Evolutionary conservation across 2,329 filamentous ascomycete species (phyloP), one percentile per base, ranked within the genome.

Genomic region (Ceratocystis harringtonii): DNA sequence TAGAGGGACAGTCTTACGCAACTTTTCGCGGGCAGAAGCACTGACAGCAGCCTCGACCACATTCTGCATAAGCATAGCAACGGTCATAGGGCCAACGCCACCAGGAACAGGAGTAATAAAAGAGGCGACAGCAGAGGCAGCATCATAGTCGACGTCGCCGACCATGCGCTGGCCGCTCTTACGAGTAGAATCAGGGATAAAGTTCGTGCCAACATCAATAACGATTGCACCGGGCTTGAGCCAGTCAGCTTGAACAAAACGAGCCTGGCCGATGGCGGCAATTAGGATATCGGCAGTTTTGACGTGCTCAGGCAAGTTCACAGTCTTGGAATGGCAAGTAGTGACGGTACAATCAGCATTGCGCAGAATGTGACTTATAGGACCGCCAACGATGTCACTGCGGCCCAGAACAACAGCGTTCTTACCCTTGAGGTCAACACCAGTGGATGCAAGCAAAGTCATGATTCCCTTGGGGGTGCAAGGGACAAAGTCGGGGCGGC

Each of bases 391-490:
- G 72, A 99, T 99, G 74, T 99, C 92, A 75, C 92, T 97, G 67
- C 94, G 84, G 61, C 94, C 94, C 62, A 99, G 80, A 17, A 99
- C 92, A 1, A 97, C 92, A 43, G 94, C 94, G 70, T 92, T 87
- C 81, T 97, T 97, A 70, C 94, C 94, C 64, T 82, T 83, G 64
- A 94, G 79, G 65, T 95, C 84, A 50, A 99, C 84, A 6, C 91
- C 92, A 22, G 87, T 85, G 75, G 94, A 89, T 73, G 90, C 77
- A 67, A 99, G 80, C 70, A 99, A 81, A 52, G 89, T 88, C 92
- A 99, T 97, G 72, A 96, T 89, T 72, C 94, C 94, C 78, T 96
- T 92, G 63, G 94, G 94, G 1, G 94, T 99, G 81, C 94, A 99
- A 60, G 94, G 94, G 55, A 89, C 84, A 77, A 99, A 99, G 68